Percentiles rank a stretch among this genome's conserved stretches.
Conservation (phyloP, 352 stramenopile genomes). For the Globisporangium abappressorium region DNA sequence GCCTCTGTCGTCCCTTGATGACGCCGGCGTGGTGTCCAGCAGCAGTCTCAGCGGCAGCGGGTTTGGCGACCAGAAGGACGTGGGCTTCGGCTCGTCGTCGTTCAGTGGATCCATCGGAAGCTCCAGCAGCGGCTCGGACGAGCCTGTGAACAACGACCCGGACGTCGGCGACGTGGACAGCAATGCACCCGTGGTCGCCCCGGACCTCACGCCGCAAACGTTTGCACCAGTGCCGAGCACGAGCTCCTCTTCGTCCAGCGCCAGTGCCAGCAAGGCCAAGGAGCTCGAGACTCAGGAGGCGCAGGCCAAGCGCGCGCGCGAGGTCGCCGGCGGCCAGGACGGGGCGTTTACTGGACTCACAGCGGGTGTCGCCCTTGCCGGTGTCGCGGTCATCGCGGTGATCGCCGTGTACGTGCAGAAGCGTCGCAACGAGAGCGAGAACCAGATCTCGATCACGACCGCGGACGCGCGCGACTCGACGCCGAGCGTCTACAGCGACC, state of each 20-base stretch:
- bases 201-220: constrained; percentile 13
- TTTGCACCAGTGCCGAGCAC: constrained; percentile 15
- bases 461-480: constrained; percentile 42
- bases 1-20: neutral
- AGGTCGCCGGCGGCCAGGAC: constrained; percentile 24
- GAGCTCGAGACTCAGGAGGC: constrained; percentile 40
- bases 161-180: constrained; percentile 32
- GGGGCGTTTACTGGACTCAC: constrained; percentile 15
- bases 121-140: constrained; percentile 9
- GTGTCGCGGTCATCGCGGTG: constrained; percentile 43
- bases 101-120: constrained; percentile 15
- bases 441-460: constrained; percentile 31
- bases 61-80: neutral
- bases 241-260: constrained; percentile 10
- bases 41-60: constrained; percentile 3
- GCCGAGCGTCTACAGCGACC: constrained; percentile 72
- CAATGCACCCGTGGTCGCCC: constrained; percentile 15
- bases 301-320: constrained; percentile 37
- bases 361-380: constrained; percentile 20
- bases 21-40: neutral
- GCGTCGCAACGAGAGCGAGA: constrained; percentile 24
- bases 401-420: constrained; percentile 54
- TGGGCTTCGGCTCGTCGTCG: constrained; percentile 8
- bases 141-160: constrained; percentile 20
- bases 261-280: constrained; percentile 17